Evolutionary conservation across 2,329 filamentous ascomycete species (phyloP).

Genomic region (Grosmannia huntii): DNA sequence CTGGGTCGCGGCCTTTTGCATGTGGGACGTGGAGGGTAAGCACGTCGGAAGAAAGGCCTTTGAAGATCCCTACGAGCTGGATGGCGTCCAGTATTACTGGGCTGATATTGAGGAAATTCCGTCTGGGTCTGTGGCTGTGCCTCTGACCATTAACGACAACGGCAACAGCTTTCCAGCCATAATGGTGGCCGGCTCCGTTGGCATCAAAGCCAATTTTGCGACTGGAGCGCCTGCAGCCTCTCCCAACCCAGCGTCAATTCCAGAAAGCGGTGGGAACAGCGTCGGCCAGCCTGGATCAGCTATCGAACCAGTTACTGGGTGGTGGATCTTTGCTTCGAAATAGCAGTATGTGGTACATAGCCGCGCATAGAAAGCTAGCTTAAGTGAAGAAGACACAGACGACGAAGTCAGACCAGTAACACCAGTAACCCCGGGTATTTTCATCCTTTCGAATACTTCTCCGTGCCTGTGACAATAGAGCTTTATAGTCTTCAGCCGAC

Average conservation of each 20-base stretch:
- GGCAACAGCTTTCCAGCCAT: neutral
- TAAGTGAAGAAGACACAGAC: too few relatives aligned
- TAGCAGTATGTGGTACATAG: neutral
- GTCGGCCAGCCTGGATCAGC: neutral
- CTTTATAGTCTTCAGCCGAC: too few relatives aligned
- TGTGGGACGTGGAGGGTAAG: slow-evolving; percentile 17
- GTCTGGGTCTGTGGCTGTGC: slow-evolving; percentile 1
- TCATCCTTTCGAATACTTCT: too few relatives aligned
- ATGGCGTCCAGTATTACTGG: neutral
- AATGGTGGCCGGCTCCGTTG: slow-evolving; percentile 7
- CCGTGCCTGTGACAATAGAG: too few relatives aligned
- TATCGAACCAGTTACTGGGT: neutral
- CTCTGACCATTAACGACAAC: slow-evolving; percentile 1
- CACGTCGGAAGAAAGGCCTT: neutral
- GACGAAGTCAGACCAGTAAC: too few relatives aligned
- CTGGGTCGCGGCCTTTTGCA: slow-evolving; percentile 22
- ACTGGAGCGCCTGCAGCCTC: neutral
- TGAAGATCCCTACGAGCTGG: neutral
- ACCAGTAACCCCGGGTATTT: too few relatives aligned
- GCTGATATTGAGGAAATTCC: neutral
- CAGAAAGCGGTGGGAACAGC: neutral
- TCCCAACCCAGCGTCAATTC: neutral
- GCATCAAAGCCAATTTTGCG: neutral
- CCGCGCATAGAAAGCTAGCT: too few relatives aligned
- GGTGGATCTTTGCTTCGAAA: neutral